Evolutionary conservation across 23 red algal genomes (phyloP).

Genomic region (Pyropia haitanensis): DNA sequence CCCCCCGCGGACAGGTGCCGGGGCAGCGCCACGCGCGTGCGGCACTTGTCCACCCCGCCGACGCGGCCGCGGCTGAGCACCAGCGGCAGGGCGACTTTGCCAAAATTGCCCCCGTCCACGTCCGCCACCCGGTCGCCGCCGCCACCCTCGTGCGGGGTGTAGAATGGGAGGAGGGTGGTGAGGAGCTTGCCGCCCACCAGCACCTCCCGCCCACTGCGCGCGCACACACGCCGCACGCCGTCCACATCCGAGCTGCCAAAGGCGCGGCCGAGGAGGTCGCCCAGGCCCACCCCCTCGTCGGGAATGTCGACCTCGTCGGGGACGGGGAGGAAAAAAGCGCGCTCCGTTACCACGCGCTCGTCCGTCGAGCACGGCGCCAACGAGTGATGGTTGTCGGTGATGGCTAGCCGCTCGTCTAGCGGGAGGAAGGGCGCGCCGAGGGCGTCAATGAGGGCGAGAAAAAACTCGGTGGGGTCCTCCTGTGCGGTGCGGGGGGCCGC

Average conservation of each 20-base stretch:
- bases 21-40: background rate
- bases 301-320: no score
- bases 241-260: conserved; percentile 13
- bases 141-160: conserved; percentile 28
- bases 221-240: conserved; percentile 14
- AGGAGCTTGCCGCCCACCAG: conserved; percentile 17
- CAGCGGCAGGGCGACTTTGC: conserved; percentile 27
- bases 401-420: conserved; percentile 2
- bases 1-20: background rate
- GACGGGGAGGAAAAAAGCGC: no score
- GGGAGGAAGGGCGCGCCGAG: conserved; percentile 35
- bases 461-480: conserved; percentile 53
- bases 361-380: no score
- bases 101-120: conserved; percentile 25
- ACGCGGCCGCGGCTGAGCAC: conserved; percentile 40
- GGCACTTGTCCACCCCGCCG: conserved; percentile 13
- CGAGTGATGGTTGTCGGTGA: no score
- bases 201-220: background rate
- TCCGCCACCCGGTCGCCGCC: conserved; percentile 10
- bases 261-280: conserved; percentile 14
- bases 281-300: background rate
- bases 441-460: conserved; percentile 26
- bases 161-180: conserved; percentile 26
- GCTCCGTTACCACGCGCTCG: no score
- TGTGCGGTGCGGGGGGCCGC: conserved; percentile 15